Evolutionary conservation across 1,284 basidiomycete genomes (phyloP).

Genomic region (Austroboletus olivaceoglutinosus): DNA sequence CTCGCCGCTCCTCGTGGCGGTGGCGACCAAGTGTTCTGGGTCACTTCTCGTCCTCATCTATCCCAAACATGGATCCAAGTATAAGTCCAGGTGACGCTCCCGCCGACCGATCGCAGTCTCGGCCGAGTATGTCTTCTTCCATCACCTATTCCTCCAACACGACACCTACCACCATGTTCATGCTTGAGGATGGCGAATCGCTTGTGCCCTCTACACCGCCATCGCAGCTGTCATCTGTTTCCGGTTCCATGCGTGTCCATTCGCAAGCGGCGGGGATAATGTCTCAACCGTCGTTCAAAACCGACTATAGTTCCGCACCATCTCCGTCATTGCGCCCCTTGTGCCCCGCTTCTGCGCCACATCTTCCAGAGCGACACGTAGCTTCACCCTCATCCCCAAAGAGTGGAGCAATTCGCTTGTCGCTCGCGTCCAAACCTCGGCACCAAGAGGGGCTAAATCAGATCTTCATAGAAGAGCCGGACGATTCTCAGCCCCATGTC

Average conservation of each 20-base stretch:
- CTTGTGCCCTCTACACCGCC: slow-evolving; percentile 42
- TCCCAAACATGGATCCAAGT: slow-evolving; percentile 39
- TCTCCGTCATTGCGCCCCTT: slow-evolving; percentile 41
- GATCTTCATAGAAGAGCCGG: slow-evolving; percentile 35
- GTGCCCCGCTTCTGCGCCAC: slow-evolving; percentile 39
- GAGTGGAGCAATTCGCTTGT: slow-evolving; percentile 24
- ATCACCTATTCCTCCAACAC: slow-evolving; percentile 54
- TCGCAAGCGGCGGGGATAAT: slow-evolving; percentile 32
- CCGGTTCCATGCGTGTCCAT: slow-evolving; percentile 49
- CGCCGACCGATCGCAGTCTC: slow-evolving; percentile 54
- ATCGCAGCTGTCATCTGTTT: slow-evolving; percentile 43
- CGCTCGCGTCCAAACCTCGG: slow-evolving; percentile 25
- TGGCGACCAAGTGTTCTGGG: slow-evolving; percentile 62
- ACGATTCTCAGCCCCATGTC: slow-evolving; percentile 30
- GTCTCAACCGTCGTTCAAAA: slow-evolving; percentile 34
- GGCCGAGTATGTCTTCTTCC: slow-evolving; percentile 66
- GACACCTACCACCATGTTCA: slow-evolving; percentile 38
- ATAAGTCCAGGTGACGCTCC: slow-evolving; percentile 38
- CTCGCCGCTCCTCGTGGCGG: slow-evolving; percentile 36
- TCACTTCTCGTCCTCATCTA: slow-evolving; percentile 49
- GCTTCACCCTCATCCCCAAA: slow-evolving; percentile 20
- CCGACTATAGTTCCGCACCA: slow-evolving; percentile 22
- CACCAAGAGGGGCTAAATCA: slow-evolving; percentile 24
- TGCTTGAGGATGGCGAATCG: slow-evolving; percentile 27
- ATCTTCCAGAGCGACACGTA: slow-evolving; percentile 34